Conservation (phyloP, 1,284 basidiomycete species). For the Ceratobasidium theobromae region DNA sequence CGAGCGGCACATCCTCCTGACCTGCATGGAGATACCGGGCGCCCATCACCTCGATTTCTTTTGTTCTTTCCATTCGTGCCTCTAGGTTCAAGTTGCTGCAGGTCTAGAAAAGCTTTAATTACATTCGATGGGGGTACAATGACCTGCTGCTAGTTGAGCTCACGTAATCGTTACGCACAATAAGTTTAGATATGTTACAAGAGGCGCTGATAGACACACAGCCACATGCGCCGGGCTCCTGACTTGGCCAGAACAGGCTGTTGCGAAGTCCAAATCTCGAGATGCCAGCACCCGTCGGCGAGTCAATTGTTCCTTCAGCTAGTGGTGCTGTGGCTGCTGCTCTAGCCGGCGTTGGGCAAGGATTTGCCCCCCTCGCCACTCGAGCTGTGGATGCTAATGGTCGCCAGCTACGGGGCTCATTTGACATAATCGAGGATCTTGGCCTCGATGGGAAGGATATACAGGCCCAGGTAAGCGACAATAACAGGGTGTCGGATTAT, state of each 20-base stretch:
- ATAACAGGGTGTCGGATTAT: not conserved
- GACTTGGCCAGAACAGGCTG: not conserved
- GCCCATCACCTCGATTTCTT: too few species aligned
- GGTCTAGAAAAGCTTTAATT: too few species aligned
- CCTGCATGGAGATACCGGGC: too few species aligned
- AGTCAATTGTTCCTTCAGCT: not conserved
- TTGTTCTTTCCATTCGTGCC: too few species aligned
- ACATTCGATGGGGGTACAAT: too few species aligned
- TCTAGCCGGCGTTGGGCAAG: not conserved
- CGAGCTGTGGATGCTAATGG: constrained; percentile 7
- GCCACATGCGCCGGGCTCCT: too few species aligned
- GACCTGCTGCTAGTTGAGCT: too few species aligned
- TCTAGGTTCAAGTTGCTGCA: too few species aligned
- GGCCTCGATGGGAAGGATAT: constrained; percentile 51
- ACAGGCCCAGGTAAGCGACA: constrained; percentile 48
- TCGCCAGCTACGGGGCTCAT: constrained; percentile 12
- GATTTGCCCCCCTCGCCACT: not conserved
- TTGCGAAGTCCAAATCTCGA: not conserved
- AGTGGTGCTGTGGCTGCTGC: constrained; percentile 7
- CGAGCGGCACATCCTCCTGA: too few species aligned
- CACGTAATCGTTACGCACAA: too few species aligned
- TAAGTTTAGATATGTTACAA: too few species aligned
- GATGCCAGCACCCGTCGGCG: constrained; percentile 13
- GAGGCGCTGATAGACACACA: too few species aligned
- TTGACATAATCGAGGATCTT: constrained; percentile 21